A percentile compares a stretch with the other conserved stretches of the same genome.
Evolutionary conservation across 2,329 filamentous ascomycete species (phyloP).

Genomic region (Scopulariopsis brevicaulis): DNA sequence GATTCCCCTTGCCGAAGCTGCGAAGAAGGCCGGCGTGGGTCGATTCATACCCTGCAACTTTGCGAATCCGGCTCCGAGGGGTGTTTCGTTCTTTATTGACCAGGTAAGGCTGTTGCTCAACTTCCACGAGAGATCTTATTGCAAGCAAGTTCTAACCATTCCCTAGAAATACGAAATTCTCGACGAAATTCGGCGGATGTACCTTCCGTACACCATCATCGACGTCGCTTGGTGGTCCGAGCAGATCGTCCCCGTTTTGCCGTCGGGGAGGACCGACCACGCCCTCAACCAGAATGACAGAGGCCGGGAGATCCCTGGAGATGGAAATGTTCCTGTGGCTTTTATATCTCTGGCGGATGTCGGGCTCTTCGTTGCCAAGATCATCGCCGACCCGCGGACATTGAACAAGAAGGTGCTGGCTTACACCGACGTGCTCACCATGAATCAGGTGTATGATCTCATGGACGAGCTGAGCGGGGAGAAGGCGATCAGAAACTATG

Average conservation of each 20-base stretch:
- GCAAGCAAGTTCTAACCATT: background rate
- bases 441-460: slow-evolving; percentile 31
- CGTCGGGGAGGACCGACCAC: slow-evolving; percentile 15
- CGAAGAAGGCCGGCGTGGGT: background rate
- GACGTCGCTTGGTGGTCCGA: slow-evolving; percentile 51
- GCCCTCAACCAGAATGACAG: background rate
- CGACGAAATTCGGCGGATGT: slow-evolving; percentile 32
- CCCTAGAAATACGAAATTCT: slow-evolving; percentile 34
- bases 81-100: slow-evolving; percentile 14
- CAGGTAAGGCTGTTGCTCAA: slow-evolving; percentile 5
- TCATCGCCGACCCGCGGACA: slow-evolving; percentile 39
- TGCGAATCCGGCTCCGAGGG: slow-evolving; percentile 19
- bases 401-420: slow-evolving; percentile 39
- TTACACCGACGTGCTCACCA: slow-evolving; percentile 31
- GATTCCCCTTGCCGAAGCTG: background rate
- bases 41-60: background rate
- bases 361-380: slow-evolving; percentile 35
- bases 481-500: slow-evolving; percentile 18
- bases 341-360: slow-evolving; percentile 39
- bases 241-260: slow-evolving; percentile 17
- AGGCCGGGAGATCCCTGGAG: slow-evolving; percentile 22
- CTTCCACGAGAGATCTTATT: background rate
- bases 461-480: slow-evolving; percentile 37
- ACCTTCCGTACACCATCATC: slow-evolving; percentile 42
- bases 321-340: slow-evolving; percentile 29